phyloP scores from a whole-genome alignment of 257 asterid species.

The Fraxinus anomala region DNA sequence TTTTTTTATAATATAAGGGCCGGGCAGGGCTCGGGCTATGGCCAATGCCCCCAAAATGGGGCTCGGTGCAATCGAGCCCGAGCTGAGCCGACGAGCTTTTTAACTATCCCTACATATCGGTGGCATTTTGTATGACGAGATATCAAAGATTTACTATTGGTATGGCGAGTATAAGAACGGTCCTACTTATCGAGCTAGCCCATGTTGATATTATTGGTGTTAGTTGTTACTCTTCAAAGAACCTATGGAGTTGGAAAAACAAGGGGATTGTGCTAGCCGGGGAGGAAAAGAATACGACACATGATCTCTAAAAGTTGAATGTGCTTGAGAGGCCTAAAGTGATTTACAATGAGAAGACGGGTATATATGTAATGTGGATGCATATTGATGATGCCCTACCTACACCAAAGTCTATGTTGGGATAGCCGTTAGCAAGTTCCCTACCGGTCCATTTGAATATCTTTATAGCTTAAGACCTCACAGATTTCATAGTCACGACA shows the following conservation, averaged over 20 bases:
- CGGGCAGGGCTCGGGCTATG: too few species aligned
- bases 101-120: too few species aligned
- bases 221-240: conserved; percentile 68
- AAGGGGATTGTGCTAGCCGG: conserved; percentile 62
- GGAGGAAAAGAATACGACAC: conserved; percentile 37
- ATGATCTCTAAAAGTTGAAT: conserved; percentile 56
- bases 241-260: conserved; percentile 66
- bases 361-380: conserved; percentile 73
- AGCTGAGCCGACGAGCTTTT: too few species aligned
- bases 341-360: conserved; percentile 48
- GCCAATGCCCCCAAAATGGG: too few species aligned
- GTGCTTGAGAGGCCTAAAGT: conserved; percentile 85
- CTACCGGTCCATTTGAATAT: conserved; percentile 60
- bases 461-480: conserved; percentile 56
- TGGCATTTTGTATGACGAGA: conserved; percentile 50
- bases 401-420: conserved; percentile 67
- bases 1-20: too few species aligned
- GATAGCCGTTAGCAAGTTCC: conserved; percentile 54
- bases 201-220: conserved; percentile 77
- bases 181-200: conserved; percentile 48
- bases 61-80: too few species aligned
- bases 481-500: conserved; percentile 68
- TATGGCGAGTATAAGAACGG: conserved; percentile 70
- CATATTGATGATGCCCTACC: conserved; percentile 55
- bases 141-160: conserved; percentile 56